Conservation (phyloP, 2,329 filamentous ascomycete genomes). For the Malbranchea cinnamomea region DNA sequence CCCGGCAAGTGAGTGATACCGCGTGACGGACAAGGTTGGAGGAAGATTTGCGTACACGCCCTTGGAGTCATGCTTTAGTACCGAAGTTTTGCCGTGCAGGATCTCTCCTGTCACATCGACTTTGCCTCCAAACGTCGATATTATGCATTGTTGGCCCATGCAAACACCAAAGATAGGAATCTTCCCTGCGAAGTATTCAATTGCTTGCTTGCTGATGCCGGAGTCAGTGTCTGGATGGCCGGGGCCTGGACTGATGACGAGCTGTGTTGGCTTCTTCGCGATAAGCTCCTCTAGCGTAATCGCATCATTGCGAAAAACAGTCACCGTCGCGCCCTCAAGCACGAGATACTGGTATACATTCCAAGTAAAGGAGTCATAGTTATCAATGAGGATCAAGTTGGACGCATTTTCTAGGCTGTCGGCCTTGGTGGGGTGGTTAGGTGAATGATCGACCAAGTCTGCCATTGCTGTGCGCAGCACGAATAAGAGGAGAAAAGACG, state of each 20-base stretch:
- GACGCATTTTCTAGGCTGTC: slow-evolving; percentile 62
- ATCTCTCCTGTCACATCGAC: slow-evolving; percentile 92
- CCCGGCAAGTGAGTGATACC: slow-evolving; percentile 92
- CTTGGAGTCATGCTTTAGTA: slow-evolving; percentile 72
- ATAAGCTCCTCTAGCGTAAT: slow-evolving; percentile 74
- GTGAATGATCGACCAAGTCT: slow-evolving; percentile 63
- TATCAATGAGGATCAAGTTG: slow-evolving; percentile 92
- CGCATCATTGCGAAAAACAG: slow-evolving; percentile 84
- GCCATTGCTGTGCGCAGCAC: slow-evolving; percentile 13
- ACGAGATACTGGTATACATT: slow-evolving; percentile 98
- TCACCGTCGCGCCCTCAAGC: slow-evolving; percentile 84
- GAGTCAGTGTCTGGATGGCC: slow-evolving; percentile 86
- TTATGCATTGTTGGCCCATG: slow-evolving; percentile 98
- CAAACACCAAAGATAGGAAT: slow-evolving; percentile 95
- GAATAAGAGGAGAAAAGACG: slow-evolving; percentile 1
- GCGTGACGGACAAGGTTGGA: slow-evolving; percentile 71
- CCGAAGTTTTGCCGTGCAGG: slow-evolving; percentile 91
- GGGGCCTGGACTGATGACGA: slow-evolving; percentile 89
- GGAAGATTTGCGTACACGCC: slow-evolving; percentile 78
- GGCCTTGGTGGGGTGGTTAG: slow-evolving; percentile 58
- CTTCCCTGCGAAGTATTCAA: slow-evolving; percentile 82
- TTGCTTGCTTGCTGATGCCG: slow-evolving; percentile 83
- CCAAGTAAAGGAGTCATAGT: slow-evolving; percentile 99
- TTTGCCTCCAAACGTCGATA: slow-evolving; percentile 79
- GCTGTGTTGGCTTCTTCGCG: slow-evolving; percentile 71